Base-by-base conservation (phyloP, 2,329 filamentous ascomycete species). In the Diaporthe capsici region DNA sequence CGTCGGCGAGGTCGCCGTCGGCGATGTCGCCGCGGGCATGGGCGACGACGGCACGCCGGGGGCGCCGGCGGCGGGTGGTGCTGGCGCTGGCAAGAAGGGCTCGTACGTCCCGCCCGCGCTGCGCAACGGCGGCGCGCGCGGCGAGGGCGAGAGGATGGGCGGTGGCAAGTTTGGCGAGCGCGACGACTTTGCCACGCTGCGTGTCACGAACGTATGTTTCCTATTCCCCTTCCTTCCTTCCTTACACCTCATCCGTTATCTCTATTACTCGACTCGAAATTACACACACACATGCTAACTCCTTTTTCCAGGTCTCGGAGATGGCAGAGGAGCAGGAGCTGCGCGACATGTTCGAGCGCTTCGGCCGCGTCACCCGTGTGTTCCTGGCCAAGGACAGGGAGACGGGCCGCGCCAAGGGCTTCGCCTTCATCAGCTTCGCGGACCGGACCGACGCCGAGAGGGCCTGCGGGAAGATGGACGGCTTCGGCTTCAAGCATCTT, bases 321-420 rank as follows among this genome's bases (percentile, higher is more conserved):
- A 94, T 98, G 90, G 97, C 97, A 79, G 97, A 99, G 86, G 97
- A 99, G 86, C 89, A 92, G 84, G 97, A 99, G 86, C 90, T 99
- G 80, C 94, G 97, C 84, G 95, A 98, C 85, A 96, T 99, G 92
- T 99, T 99, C 89, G 96, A 98, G 88, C 92, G 97, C 80, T 98
- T 97, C 85, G 97, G 97, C 83, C 94, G 96, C 80, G 97, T 99
- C 83, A 98, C 96, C 75, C 93, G 97, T 85, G 97, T 99, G 70
- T 99, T 99, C 90, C 87, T 99, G 82, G 97, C 97, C 82, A 98
- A 98, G 90, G 97, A 99, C 88, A 90, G 97, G 84, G 97, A 99
- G 82, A 99, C 97, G 55, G 95, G 95, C 77, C 89, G 96, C 84
- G 97, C 97, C 81, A 99, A 99, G 92, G 97, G 97, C 78, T 99